Base-by-base conservation (phyloP, 306 rosid genomes). In the Cyamopsis tetragonoloba region DNA sequence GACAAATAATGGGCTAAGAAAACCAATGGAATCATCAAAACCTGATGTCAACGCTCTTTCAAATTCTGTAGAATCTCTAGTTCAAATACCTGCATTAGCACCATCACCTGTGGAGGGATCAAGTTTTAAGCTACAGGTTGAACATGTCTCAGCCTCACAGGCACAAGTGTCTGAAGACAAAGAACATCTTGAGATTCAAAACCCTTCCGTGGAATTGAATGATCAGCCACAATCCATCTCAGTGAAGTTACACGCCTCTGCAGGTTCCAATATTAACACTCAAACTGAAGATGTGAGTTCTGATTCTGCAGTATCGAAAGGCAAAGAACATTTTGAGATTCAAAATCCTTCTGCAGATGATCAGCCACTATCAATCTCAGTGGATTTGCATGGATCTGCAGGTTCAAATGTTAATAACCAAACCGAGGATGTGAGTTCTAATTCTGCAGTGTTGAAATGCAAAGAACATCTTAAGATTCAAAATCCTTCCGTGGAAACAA, bases 1-100 rank as follows among this genome's bases (percentile, higher is more conserved):
- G 42, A 55, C 17, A 32, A 38, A 48, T 59, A 44, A 19, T 14
- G 47, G 42, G 31, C 17, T 2, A 49, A 76, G 56, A 67, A 75
- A 27, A 10, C 39, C 22, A 1, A 3, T 41, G 30, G 32, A 67
- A 14, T 59, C 74, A 48, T 75, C 49, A 4, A 66, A 66, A 68
- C 34, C 19, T 9, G 63, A 48, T 13, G 32, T 6, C 39, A 59
- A 20, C 35, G 49, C 62, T 44, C 2, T 24, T 24, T 74, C 68
- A 34, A 38, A 34, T 20, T 56, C 59, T 32, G 32, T 22, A 10
- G 18, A 20, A 13, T 53, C 59, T 44, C 51, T 22, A 2, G 31
- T 43, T 6, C 64, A 50, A 62, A 30, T 28, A 27, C 47, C 64
- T 63, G 20, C 42, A 30, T 32, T 20, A 27, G 14, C 14, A 63